Evolutionary conservation across 2,329 filamentous ascomycete species (phyloP), one percentile per base, ranked within the genome.

Genomic region (Alternaria angustiovoidea): DNA sequence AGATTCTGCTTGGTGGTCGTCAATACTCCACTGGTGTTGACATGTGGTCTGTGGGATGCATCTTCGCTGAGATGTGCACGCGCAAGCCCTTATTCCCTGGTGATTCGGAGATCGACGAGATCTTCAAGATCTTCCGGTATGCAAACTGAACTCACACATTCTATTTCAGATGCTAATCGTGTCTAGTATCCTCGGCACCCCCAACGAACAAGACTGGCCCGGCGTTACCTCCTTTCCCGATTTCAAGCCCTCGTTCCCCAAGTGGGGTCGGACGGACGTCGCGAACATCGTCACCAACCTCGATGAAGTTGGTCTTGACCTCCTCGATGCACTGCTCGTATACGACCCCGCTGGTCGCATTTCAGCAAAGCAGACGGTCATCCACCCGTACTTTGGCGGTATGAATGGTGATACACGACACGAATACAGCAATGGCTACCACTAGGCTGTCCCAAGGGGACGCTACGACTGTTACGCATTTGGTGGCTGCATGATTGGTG

Each of bases 31-130:
- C 93, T 14, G 93, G 93, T 58, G 93, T 97, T 42, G 93, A 97
- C 75, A 97, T 97, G 91, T 97, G 93, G 93, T 95, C 92, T 32
- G 89, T 94, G 51, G 93, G 93, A 63, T 95, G 93, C 79, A 97
- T 97, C 79, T 96, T 97, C 78, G 93, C 94, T 9, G 93, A 97
- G 80, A 97, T 97, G 94, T 96, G 92, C 81, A 97, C 93, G 2
- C 88, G 92, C 73, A 96, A 96, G 81, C 93, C 93, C 5, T 84
- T 97, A 43, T 97, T 97, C 83, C 93, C 93, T 12, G 93, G 93
- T 59, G 93, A 97, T 77, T 95, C 92, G 5, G 92, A 96, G 77
- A 96, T 96, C 80, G 92, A 96, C 74, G 92, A 96, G 80, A 96
- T 96, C 75, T 96, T 96, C 85, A 95, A 94, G 82, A 96, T 90